phyloP scores from a whole-genome alignment of 257 asterid species.

The Buddleja alternifolia region DNA sequence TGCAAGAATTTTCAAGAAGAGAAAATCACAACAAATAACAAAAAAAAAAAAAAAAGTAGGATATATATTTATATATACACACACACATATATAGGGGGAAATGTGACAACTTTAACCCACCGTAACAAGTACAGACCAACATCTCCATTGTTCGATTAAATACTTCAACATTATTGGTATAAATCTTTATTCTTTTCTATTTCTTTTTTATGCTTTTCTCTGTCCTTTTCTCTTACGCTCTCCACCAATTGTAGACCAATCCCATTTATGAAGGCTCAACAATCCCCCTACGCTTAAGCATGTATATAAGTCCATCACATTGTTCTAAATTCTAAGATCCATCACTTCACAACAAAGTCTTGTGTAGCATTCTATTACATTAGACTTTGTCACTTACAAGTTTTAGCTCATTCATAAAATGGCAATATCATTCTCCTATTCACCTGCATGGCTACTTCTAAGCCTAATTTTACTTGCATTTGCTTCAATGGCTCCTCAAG shows the following conservation, averaged over 20 bases:
- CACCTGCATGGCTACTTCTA: slow-evolving; percentile 32
- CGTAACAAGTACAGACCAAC: slow-evolving; percentile 17
- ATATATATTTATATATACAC: too few species aligned
- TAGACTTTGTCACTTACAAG: slow-evolving; percentile 4
- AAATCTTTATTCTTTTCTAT: neutral
- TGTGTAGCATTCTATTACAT: neutral
- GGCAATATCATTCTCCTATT: slow-evolving; percentile 37
- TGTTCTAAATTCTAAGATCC: neutral
- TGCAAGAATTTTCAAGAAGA: neutral
- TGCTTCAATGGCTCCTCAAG: slow-evolving; percentile 33
- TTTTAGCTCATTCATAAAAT: slow-evolving; percentile 29
- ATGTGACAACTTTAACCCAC: neutral
- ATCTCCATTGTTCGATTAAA: neutral
- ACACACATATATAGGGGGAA: neutral
- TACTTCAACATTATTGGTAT: slow-evolving; percentile 18
- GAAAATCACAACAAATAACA: neutral
- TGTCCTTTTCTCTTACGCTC: slow-evolving; percentile 10
- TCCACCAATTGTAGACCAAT: slow-evolving; percentile 20
- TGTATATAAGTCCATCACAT: slow-evolving; percentile 31
- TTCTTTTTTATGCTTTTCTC: neutral
- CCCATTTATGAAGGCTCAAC: slow-evolving; percentile 32
- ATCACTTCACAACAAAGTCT: slow-evolving; percentile 16
- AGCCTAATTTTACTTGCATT: slow-evolving; percentile 37
- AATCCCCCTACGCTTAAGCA: neutral
- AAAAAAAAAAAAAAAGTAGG: neutral